Evolutionary conservation across 2,329 filamentous ascomycete genomes (phyloP).

Genomic region (Pseudogymnoascus sp.): DNA sequence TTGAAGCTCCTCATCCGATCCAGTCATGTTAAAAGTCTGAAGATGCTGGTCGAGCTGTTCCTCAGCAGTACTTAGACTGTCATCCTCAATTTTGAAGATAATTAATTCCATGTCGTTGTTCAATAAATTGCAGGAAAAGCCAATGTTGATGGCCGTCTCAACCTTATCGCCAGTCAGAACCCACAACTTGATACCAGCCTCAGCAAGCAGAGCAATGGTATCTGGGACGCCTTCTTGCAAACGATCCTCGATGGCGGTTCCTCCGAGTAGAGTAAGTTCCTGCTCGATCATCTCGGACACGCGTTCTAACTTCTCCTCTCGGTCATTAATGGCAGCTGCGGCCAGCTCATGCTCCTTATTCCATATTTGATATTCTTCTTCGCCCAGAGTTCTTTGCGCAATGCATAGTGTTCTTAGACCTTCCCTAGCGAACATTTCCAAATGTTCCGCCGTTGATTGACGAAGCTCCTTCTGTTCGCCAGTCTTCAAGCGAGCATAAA

Average conservation of each 20-base stretch:
- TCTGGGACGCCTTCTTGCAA: constrained; percentile 96
- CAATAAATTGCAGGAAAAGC: constrained; percentile 95
- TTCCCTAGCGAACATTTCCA: constrained; percentile 95
- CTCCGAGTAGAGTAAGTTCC: constrained; percentile 78
- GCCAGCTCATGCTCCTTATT: constrained; percentile 81
- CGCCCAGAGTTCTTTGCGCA: constrained; percentile 70
- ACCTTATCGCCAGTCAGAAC: constrained; percentile 98
- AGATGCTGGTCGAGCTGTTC: constrained; percentile 69
- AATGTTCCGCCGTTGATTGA: constrained; percentile 77
- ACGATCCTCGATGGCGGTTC: constrained; percentile 94
- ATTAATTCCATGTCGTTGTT: constrained; percentile 98
- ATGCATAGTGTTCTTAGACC: constrained; percentile 92
- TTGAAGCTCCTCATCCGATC: constrained; percentile 76
- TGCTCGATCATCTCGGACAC: constrained; percentile 88
- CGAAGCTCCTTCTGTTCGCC: constrained; percentile 83
- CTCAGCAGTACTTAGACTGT: constrained; percentile 55
- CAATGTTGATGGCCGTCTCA: constrained; percentile 98
- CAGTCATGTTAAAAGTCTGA: constrained; percentile 66
- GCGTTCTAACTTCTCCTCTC: constrained; percentile 87
- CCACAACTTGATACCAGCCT: constrained; percentile 97
- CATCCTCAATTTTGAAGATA: constrained; percentile 76
- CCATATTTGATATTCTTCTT: constrained; percentile 80
- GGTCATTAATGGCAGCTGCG: constrained; percentile 71
- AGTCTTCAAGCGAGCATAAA: constrained; percentile 81
- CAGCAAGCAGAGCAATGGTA: constrained; percentile 81